Conservation (phyloP, 2,329 filamentous ascomycete genomes). For the Meredithiella fracta region DNA sequence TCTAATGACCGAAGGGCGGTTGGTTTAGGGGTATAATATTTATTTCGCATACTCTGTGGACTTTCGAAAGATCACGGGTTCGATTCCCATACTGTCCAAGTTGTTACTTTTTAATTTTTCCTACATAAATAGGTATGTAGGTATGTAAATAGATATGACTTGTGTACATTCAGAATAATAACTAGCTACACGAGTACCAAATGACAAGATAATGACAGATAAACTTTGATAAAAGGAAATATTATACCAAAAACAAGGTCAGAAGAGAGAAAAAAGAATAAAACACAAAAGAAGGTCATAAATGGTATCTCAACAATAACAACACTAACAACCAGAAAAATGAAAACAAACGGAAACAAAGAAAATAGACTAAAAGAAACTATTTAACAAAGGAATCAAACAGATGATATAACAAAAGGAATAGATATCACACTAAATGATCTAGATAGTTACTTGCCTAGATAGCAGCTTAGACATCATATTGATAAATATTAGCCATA, state of each 20-base stretch:
- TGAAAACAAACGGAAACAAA: conserved; percentile 6
- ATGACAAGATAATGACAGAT: no score
- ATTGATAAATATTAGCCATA: no score
- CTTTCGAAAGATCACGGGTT: conserved; percentile 14
- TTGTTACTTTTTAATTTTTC: neutral
- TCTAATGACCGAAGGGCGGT: conserved; percentile 4
- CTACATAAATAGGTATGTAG: neutral
- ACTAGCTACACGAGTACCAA: no score
- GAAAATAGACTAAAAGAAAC: conserved; percentile 1
- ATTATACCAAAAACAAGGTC: no score
- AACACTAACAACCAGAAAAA: neutral
- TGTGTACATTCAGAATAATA: no score
- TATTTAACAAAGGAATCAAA: neutral
- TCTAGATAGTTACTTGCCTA: no score
- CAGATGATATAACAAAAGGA: no score
- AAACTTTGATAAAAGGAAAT: no score
- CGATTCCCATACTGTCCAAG: conserved; percentile 13
- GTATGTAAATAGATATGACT: neutral
- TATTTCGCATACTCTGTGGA: conserved; percentile 12
- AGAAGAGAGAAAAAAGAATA: no score
- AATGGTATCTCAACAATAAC: conserved; percentile 11
- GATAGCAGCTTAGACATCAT: no score
- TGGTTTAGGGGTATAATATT: conserved; percentile 13
- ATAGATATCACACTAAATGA: no score
- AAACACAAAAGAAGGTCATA: neutral